Conservation (phyloP, 805 yeast species). For the Phaffomyces antillensis region DNA sequence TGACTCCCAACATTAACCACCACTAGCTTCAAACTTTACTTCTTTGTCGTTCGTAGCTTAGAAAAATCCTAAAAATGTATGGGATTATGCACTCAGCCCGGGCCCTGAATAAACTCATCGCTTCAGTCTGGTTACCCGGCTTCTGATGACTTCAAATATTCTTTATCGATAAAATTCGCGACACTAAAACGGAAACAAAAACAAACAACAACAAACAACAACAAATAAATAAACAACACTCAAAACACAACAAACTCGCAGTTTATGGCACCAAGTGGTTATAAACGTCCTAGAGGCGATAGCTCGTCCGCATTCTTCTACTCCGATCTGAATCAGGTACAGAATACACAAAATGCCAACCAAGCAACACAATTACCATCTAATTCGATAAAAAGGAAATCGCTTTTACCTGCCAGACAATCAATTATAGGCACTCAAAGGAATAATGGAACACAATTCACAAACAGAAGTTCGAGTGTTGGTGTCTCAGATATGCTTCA, state of each 20-base stretch:
- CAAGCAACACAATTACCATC: constrained; percentile 23
- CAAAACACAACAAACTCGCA: not conserved
- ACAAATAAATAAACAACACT: not conserved
- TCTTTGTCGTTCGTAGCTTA: too few relatives aligned
- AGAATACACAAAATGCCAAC: constrained; percentile 13
- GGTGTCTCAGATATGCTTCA: constrained; percentile 23
- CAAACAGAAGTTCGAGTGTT: constrained; percentile 15
- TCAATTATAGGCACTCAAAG: constrained; percentile 26
- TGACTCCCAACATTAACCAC: too few relatives aligned
- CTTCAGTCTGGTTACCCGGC: too few relatives aligned
- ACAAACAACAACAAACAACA: constrained; percentile 1
- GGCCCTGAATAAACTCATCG: too few relatives aligned
- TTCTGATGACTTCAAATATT: too few relatives aligned
- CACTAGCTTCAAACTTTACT: too few relatives aligned
- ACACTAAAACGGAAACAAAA: not conserved
- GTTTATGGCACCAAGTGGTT: constrained; percentile 6
- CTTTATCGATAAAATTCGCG: not conserved
- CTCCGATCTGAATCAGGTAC: constrained; percentile 19
- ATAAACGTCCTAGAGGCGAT: constrained; percentile 15
- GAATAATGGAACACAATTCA: constrained; percentile 9
- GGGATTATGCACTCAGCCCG: too few relatives aligned
- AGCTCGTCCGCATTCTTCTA: constrained; percentile 16
- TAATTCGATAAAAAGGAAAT: constrained; percentile 15
- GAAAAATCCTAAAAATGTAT: too few relatives aligned
- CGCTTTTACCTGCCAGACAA: constrained; percentile 21